These are phyloP conservation scores for Colletotrichum sansevieriae DNA, from an alignment of 2,329 filamentous ascomycete genomes.

Conservation along the genomic window DNA sequence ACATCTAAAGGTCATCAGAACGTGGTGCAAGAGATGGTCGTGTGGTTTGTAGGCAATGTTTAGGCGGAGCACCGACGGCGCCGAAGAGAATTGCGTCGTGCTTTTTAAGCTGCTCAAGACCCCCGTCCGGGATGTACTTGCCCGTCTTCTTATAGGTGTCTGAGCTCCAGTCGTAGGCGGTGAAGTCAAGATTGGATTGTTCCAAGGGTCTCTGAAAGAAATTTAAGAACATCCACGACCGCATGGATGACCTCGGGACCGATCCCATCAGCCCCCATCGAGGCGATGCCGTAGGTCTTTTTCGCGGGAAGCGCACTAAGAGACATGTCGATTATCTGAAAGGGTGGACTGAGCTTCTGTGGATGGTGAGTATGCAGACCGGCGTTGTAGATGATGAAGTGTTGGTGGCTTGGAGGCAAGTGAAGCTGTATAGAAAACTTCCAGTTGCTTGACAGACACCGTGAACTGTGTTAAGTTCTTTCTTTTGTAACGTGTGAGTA, in stretches of 20 bases:
- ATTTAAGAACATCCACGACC: constrained; percentile 71
- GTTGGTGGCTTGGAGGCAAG: background rate
- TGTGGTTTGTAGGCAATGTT: background rate
- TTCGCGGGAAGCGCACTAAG: constrained; percentile 36
- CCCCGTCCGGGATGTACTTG: constrained; percentile 73
- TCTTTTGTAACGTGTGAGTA: constrained; percentile 30
- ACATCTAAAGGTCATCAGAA: constrained; percentile 57
- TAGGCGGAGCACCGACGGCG: constrained; percentile 47
- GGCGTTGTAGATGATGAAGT: constrained; percentile 4
- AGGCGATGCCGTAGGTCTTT: constrained; percentile 65
- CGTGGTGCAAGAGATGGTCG: background rate
- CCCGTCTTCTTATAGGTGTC: constrained; percentile 75
- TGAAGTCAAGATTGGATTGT: constrained; percentile 73
- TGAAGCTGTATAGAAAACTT: background rate
- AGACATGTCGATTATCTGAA: constrained; percentile 30
- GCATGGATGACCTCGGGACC: constrained; percentile 73
- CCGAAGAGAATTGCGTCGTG: constrained; percentile 50
- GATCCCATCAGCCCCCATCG: constrained; percentile 74
- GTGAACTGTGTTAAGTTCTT: constrained; percentile 2
- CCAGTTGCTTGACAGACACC: background rate
- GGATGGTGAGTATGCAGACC: background rate
- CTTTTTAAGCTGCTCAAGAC: constrained; percentile 53
- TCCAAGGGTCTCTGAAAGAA: constrained; percentile 62
- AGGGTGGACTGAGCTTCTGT: too few relatives aligned
- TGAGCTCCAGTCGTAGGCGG: constrained; percentile 75